Percentiles rank a stretch among this genome's conserved stretches.
phyloP scores from a whole-genome alignment of 176 grass and related monocot species.

The Tillandsia fasciculata region DNA sequence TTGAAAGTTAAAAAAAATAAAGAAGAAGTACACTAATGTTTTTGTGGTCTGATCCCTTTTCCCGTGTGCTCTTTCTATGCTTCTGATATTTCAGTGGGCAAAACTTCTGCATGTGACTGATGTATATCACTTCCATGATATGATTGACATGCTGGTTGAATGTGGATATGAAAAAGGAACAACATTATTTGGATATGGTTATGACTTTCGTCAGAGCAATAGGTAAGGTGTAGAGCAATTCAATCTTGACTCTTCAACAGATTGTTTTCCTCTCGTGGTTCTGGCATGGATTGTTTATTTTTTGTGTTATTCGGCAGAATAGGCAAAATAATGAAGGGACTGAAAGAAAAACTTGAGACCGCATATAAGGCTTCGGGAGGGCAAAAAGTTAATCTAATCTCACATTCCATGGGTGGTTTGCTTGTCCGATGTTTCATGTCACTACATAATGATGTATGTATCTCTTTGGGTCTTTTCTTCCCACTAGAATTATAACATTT shows the following conservation, averaged over 20 bases:
- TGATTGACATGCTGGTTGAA: conserved; percentile 82
- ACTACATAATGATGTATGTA: conserved; percentile 69
- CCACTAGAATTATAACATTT: background rate
- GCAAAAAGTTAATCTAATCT: conserved; percentile 81
- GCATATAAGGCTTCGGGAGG: conserved; percentile 81
- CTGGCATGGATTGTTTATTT: background rate
- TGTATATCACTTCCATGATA: conserved; percentile 93
- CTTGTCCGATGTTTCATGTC: conserved; percentile 83
- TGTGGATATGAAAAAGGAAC: conserved; percentile 85
- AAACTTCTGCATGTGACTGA: conserved; percentile 45
- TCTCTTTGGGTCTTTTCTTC: background rate
- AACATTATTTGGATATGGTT: conserved; percentile 90
- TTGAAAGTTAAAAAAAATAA: too few species aligned
- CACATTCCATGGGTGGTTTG: conserved; percentile 97
- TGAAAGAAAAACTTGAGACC: conserved; percentile 77
- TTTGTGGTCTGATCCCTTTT: background rate
- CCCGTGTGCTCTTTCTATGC: conserved; percentile 3
- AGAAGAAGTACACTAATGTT: background rate
- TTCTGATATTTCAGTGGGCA: conserved; percentile 43
- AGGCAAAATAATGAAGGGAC: conserved; percentile 67
- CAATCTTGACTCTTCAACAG: background rate
- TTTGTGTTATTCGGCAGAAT: conserved; percentile 46
- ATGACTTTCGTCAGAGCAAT: conserved; percentile 90
- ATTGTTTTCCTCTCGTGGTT: background rate
- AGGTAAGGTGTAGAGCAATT: conserved; percentile 38